These are phyloP conservation scores for Phanerodontia chrysosporium DNA, from an alignment of 768 basidiomycete species.

Conservation along the genomic window DNA sequence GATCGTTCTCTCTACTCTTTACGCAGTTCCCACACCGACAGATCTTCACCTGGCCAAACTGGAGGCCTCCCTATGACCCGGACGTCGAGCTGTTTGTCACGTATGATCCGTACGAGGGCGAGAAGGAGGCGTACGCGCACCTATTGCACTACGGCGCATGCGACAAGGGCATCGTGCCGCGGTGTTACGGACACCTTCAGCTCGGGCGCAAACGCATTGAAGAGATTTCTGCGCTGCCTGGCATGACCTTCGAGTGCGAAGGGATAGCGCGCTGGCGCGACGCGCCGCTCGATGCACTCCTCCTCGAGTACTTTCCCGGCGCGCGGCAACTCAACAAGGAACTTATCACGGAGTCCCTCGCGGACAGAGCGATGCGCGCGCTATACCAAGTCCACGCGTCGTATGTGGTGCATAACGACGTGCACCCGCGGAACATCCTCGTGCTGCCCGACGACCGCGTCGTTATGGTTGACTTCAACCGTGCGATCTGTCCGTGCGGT, in stretches of 20 bases:
- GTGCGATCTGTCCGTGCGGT: neutral
- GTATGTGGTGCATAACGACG: conserved; percentile 11
- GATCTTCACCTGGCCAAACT: neutral
- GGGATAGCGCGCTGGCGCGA: neutral
- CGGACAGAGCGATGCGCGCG: conserved; percentile 6
- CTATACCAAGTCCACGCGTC: conserved; percentile 7
- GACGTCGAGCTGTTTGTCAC: no score
- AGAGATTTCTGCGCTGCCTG: neutral
- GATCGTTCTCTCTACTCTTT: neutral
- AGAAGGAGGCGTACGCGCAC: conserved; percentile 11
- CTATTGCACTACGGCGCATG: conserved; percentile 8
- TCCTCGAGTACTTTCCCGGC: conserved; percentile 13
- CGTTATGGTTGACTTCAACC: conserved; percentile 5
- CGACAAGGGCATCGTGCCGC: conserved; percentile 7
- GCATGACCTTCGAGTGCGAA: neutral
- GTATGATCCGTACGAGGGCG: neutral
- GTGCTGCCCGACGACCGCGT: neutral
- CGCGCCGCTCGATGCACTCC: neutral
- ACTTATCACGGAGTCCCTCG: conserved; percentile 4
- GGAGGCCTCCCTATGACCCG: neutral
- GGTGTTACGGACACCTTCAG: conserved; percentile 13
- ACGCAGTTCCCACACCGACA: neutral
- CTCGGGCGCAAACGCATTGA: neutral
- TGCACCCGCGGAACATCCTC: conserved; percentile 1
- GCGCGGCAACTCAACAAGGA: neutral